Percentiles rank a stretch among this genome's conserved stretches.
phyloP scores from a whole-genome alignment of 148 eudicot species.

The Cornus florida region DNA sequence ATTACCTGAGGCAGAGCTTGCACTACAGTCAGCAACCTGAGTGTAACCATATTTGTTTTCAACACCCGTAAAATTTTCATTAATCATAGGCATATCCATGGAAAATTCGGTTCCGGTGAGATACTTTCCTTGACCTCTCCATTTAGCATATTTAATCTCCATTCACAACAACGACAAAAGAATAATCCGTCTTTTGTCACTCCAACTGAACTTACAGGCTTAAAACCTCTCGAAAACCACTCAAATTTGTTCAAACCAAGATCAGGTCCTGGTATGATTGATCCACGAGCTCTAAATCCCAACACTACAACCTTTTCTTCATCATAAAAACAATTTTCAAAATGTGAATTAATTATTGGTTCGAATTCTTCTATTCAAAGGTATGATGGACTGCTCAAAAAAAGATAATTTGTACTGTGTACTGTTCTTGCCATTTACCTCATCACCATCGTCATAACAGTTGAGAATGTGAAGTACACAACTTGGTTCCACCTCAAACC shows the following conservation, averaged over 20 bases:
- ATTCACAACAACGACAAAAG: constrained; percentile 31
- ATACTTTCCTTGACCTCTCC: constrained; percentile 38
- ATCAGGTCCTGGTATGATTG: constrained; percentile 48
- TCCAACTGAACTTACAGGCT: constrained; percentile 5
- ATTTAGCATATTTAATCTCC: constrained; percentile 42
- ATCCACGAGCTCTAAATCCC: constrained; percentile 28
- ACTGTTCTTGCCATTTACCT: constrained; percentile 6
- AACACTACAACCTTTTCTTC: constrained; percentile 2
- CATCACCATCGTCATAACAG: constrained; percentile 25
- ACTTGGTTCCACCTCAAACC: constrained; percentile 20
- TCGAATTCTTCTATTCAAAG: not conserved
- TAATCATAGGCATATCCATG: constrained; percentile 47
- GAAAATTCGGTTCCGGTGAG: constrained; percentile 29
- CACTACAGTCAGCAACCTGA: constrained; percentile 27
- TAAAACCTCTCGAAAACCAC: constrained; percentile 41
- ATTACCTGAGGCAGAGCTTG: constrained; percentile 37
- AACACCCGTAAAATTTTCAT: constrained; percentile 29
- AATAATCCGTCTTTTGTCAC: constrained; percentile 19
- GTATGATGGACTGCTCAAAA: not conserved
- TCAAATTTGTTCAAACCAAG: constrained; percentile 37
- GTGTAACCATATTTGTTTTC: constrained; percentile 33
- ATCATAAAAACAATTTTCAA: not conserved
- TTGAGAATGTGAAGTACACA: constrained; percentile 22
- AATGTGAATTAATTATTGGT: not conserved
- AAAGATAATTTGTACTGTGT: not conserved